These are phyloP conservation scores for Aspergillus ellipticus DNA, from an alignment of 495 filamentous ascomycete genomes.

Conservation along the genomic window DNA sequence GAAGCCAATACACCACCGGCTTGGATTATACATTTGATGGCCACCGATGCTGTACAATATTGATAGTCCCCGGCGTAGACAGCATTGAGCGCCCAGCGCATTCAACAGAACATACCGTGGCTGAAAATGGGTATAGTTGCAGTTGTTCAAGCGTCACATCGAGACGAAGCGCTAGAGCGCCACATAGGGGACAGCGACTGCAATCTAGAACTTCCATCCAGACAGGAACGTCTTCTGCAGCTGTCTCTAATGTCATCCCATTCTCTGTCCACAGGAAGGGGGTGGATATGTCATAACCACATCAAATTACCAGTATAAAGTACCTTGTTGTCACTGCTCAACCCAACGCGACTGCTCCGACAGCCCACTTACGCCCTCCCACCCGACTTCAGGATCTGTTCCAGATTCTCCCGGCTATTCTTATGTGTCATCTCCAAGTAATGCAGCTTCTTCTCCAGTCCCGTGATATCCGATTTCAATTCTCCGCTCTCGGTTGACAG, in stretches of 20 bases:
- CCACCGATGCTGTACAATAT: neutral
- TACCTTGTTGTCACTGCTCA: neutral
- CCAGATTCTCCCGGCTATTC: conserved; percentile 85
- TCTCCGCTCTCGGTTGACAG: conserved; percentile 71
- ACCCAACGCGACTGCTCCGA: neutral
- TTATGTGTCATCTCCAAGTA: conserved; percentile 93
- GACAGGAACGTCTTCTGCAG: neutral
- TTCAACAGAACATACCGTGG: neutral
- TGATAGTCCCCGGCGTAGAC: neutral
- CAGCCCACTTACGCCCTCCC: conserved; percentile 29
- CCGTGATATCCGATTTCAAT: conserved; percentile 70
- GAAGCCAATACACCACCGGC: neutral
- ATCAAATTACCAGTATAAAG: neutral
- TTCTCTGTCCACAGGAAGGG: neutral
- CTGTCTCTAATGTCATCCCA: neutral
- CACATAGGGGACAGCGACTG: neutral
- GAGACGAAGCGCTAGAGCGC: neutral
- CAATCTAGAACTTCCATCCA: neutral
- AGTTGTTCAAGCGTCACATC: neutral
- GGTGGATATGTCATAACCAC: neutral
- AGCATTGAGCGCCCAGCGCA: neutral
- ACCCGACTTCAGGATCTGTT: conserved; percentile 70
- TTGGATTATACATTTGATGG: neutral
- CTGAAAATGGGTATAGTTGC: neutral
- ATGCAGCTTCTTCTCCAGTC: conserved; percentile 82